Conservation (phyloP, 148 eudicot species). For the Fallopia convolvulus region DNA sequence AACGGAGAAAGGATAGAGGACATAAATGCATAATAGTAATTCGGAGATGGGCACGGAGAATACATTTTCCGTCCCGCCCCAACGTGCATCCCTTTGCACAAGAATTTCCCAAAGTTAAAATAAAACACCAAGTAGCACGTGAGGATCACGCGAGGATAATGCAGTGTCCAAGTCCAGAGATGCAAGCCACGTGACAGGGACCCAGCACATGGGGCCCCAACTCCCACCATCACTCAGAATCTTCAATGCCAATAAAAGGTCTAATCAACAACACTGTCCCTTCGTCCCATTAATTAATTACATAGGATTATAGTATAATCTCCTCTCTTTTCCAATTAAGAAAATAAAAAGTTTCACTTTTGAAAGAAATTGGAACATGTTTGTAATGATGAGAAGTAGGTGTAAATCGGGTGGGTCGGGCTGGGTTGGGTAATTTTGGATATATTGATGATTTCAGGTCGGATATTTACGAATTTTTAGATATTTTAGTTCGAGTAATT, state of each 20-base stretch:
- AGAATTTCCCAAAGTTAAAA: too few relatives aligned
- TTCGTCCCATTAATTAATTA: background rate
- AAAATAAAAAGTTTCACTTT: background rate
- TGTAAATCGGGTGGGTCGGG: too few relatives aligned
- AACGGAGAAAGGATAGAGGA: too few relatives aligned
- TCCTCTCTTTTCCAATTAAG: background rate
- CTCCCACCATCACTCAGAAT: background rate
- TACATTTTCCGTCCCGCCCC: too few relatives aligned
- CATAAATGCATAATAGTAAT: too few relatives aligned
- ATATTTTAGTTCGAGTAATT: too few relatives aligned
- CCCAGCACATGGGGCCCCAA: background rate
- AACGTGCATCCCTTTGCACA: too few relatives aligned
- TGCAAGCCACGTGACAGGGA: background rate
- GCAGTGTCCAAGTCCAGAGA: background rate
- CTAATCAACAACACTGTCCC: background rate
- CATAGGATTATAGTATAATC: background rate
- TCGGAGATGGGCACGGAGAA: too few relatives aligned
- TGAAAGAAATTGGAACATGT: background rate
- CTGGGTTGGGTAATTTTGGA: too few relatives aligned
- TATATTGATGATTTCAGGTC: too few relatives aligned
- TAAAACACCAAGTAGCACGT: background rate
- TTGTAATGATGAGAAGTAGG: background rate
- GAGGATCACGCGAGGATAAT: background rate
- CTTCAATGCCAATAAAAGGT: slow-evolving; percentile 2
- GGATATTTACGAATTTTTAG: too few relatives aligned